Base-by-base conservation (phyloP, 495 filamentous ascomycete species). In the Penicillium bialowiezense region DNA sequence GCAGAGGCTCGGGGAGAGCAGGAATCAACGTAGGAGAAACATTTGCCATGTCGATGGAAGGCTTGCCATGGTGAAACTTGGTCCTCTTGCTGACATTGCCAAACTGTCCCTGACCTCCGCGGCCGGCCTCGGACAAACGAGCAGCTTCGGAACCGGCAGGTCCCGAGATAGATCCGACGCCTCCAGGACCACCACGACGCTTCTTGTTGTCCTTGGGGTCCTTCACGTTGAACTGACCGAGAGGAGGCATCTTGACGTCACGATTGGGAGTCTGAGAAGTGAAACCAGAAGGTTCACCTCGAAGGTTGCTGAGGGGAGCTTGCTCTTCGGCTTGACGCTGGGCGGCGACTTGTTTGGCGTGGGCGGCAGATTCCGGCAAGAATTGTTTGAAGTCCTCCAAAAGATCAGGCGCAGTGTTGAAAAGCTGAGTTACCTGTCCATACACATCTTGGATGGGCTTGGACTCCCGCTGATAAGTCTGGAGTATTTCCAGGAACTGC, bases 341-440 rank as follows among this genome's bases (percentile, higher is more conserved):
- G 13, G 45, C 45, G n/a, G 45, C 45, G 10, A 48, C 45, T 52
- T 86, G 84, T 68, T 88, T 90, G 41, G 86, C 88, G 61, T 89
- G 91, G 28, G 93, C 91, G 10, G 95, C 92, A 52, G 93, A 95
- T 66, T 99, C 95, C 1, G 95, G 95, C 15, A 99, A 76, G 52
- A 99, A 99, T 64, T 99, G 95, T 64, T 99, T 99, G 67, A 99
- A 99, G 59, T 97, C 95, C 67, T 97, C 92, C 15, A 99, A 67
- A 7, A 99, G 85, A 71, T 99, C 95, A n/a, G 91, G 93, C 0
- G 95, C 95, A 13, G 86, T 82, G 59, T 86, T 88, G 69, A 99
- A 99, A 2, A 99, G 76, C 48, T 86, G 86, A 14, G 95, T 99
- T 20, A 99, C 95, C 70, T 99, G 95, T 3, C 89, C 87, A 60